phyloP scores from a whole-genome alignment of 2,329 filamentous ascomycete genomes.

The Calycina herbarum region DNA sequence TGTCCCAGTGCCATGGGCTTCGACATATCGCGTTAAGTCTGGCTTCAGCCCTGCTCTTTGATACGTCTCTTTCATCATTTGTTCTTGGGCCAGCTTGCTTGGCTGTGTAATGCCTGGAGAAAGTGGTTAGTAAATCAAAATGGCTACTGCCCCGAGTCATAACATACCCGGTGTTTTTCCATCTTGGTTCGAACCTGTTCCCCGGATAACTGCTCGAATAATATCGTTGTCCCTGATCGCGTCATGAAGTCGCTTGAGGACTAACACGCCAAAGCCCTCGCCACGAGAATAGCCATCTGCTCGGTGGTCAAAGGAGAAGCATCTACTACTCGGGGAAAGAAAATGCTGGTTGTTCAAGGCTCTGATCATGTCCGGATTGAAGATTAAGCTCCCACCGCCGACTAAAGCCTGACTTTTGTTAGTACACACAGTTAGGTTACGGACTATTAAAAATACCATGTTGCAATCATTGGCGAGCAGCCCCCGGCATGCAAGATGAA shows the following conservation, averaged over 20 bases:
- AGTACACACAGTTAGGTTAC: too few species aligned
- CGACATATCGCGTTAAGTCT: slow-evolving; percentile 15
- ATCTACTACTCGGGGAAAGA: slow-evolving; percentile 26
- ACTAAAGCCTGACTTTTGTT: not conserved
- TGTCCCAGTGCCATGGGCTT: slow-evolving; percentile 28
- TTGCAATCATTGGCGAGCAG: slow-evolving; percentile 41
- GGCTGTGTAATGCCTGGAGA: slow-evolving; percentile 44
- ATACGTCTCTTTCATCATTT: slow-evolving; percentile 19
- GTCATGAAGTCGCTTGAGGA: slow-evolving; percentile 58
- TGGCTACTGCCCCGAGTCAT: too few species aligned
- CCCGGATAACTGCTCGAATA: slow-evolving; percentile 49
- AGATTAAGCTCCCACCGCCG: slow-evolving; percentile 7
- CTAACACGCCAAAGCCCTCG: slow-evolving; percentile 58
- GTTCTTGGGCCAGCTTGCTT: slow-evolving; percentile 44
- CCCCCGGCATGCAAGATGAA: slow-evolving; percentile 54
- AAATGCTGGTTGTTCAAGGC: slow-evolving; percentile 11
- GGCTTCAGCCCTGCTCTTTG: slow-evolving; percentile 12
- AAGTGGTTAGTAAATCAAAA: too few species aligned
- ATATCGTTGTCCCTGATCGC: slow-evolving; percentile 59
- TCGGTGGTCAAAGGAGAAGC: slow-evolving; percentile 54
- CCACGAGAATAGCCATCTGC: slow-evolving; percentile 63
- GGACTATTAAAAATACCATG: too few species aligned
- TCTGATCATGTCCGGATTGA: not conserved
- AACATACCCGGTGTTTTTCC: slow-evolving; percentile 42
- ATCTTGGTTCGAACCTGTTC: slow-evolving; percentile 44